Base-by-base conservation (phyloP, 805 yeast species). In the Wilhelminamyces savonicus region DNA sequence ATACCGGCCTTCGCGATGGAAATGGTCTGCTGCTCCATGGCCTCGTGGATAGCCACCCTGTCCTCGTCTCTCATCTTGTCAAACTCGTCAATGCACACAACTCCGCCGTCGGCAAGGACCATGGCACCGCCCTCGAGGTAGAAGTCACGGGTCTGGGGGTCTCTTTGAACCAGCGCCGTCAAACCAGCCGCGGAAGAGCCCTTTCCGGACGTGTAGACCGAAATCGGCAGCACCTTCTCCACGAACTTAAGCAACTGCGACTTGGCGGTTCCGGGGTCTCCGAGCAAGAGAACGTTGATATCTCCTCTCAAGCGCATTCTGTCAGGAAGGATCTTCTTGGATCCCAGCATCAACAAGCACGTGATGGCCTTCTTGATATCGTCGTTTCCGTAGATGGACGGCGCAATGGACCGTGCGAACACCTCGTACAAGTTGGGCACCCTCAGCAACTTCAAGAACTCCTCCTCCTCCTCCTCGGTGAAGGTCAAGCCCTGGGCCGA, bases 21-120 rank as follows among this genome's bases (percentile, higher is more conserved):
- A 36, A 92, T 92, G 0, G 98, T 92, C 60, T 92, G 99, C 59
- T 92, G 99, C 64, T 92, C 99, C 99, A 92, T 92, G 9, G 98
- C 98, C 67, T 92, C 99, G 59, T 92, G 99, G 43, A 92, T 92
- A 0, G 98, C 97, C 22, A 92, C 97, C 52, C 99, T 74, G 59
- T 92, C 98, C 54, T 92, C 97, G 50, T 92, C 99, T 54, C 97
- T 73, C 99, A 92, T 92, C 67, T 92, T 92, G 58, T 92, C 99
- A 52, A 92, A 92, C 70, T 92, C 99, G 66, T 92, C 99, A 50
- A 92, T 92, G 71, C 97, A 92, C 27, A 90, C 97, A 29, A 92
- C 97, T 42, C 99, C 99, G 23, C 97, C 97, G 62, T 92, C 98
- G 0, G 99, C 98, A 29, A 92, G 66, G n/a, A 92, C 98, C 97